Evolutionary conservation across 2,329 filamentous ascomycete genomes (phyloP), one percentile per base, ranked within the genome.

Genomic region (Aspergillus fischeri): DNA sequence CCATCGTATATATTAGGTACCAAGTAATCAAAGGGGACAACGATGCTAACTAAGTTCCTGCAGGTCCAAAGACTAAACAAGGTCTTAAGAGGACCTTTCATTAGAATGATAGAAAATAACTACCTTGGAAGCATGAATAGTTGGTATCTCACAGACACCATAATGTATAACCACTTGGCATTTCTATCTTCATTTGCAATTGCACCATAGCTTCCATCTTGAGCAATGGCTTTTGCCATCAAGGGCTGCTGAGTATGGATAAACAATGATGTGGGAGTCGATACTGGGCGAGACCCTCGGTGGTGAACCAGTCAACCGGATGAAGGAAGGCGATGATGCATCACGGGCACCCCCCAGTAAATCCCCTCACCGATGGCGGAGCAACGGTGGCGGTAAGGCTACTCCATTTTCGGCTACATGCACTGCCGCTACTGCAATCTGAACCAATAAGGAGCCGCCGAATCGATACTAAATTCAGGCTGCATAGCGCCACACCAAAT

Each of bases 401-500:
- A 72, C 35, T 50, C 70, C 63, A 20, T 29, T 64, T 62, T 56
- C 59, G 64, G 62, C 51, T 38, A 54, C 55, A 60, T 63, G 65
- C 61, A 62, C 65, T 65, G 62, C 53, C 56, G 61, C 67, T 62
- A 65, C 57, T 63, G 60, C 56, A 57, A 58, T 48, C 54, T 24
- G n/a, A 20, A 7, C 66, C 65, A 70, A 70, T 69, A 50, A 65
- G 25, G 8, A 17, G 35, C 9, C 8, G 41, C 53, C n/a, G n/a
- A 53, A 56, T 54, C 48, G 54, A 62, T 64, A 69, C 69, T 69
- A 70, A 67, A 66, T 63, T 56, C 65, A 67, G 60, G 51, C 44
- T 69, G 67, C 69, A 72, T 73, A 68, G 71, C 67, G 70, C 68
- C 65, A 72, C 51, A 45, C 62, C 60, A 47, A 64, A 59, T 54